Evolutionary conservation across 495 filamentous ascomycete species (phyloP).

Genomic region (Pyrenopolyporus hunteri): DNA sequence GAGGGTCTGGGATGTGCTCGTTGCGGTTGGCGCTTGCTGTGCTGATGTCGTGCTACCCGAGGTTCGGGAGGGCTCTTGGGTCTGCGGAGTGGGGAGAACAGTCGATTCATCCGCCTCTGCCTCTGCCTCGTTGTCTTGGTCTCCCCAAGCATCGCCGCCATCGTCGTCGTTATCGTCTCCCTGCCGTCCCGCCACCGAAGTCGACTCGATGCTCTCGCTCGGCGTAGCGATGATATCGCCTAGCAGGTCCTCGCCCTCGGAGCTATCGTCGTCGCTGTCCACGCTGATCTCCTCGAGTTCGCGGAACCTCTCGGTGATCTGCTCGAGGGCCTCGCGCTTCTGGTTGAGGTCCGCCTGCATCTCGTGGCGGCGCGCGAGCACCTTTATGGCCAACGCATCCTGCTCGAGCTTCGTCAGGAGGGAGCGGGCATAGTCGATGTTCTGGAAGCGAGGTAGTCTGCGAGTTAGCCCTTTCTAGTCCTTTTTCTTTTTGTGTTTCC

Average conservation of each 20-base stretch:
- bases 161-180: conserved; percentile 19
- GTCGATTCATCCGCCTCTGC: conserved; percentile 20
- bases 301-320: conserved; percentile 65
- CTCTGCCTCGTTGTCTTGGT: conserved; percentile 16
- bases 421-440: conserved; percentile 78
- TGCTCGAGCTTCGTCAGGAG: conserved; percentile 81
- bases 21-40: conserved; percentile 10
- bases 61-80: conserved; percentile 2
- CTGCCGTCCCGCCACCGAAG: conserved; percentile 33
- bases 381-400: conserved; percentile 67
- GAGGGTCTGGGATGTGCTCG: conserved; percentile 36
- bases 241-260: conserved; percentile 59
- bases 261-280: conserved; percentile 49
- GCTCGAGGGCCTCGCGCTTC: conserved; percentile 65
- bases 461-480: conserved; percentile 3
- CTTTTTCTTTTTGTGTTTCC: too few relatives aligned
- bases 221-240: conserved; percentile 54
- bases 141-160: background rate
- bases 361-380: conserved; percentile 67
- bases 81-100: conserved; percentile 27
- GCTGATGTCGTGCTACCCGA: conserved; percentile 9
- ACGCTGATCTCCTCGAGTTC: conserved; percentile 64
- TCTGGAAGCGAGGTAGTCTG: conserved; percentile 55
- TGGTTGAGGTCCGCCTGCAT: conserved; percentile 68
- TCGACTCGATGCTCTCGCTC: conserved; percentile 54